Base-by-base conservation (phyloP, 176 grass and related monocot species). In the Thinopyrum elongatum region DNA sequence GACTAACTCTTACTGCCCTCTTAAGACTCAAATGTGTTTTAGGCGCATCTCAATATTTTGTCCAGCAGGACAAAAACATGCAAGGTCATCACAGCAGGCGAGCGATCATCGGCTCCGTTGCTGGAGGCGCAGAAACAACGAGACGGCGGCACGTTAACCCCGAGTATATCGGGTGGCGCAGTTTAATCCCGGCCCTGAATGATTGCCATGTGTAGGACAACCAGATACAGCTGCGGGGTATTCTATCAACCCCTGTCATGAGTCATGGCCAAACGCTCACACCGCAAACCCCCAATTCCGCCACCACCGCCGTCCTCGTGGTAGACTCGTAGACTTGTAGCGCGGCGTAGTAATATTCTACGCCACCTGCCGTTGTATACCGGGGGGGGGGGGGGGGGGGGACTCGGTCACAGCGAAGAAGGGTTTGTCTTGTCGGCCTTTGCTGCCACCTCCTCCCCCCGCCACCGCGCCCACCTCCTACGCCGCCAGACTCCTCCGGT, bases 201-300 rank as follows among this genome's bases (percentile, higher is more conserved):
- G 82, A 84, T 84, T 64, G 70, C 35, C 82, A 75, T 75, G 82
- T 83, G 69, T 83, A n/a, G 53, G 49, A 72, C 69, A 74, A 74
- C 53, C 51, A 62, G 69, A 74, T 74, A 26, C 80, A 36, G 49
- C 46, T 55, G 16, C 66, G 2, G 2, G 11, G 12, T 70, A 81
- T 47, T 81, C 42, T 81, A 65, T 53, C 73, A 51, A 27, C 68
- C 68, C 44, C 82, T 64, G 55, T 58, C 55, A 58, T 9, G 51
- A 51, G 15, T 17, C 47, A 49, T 51, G 49, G 15, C 49, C 49
- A 19, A 19, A 19, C 2, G 15, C 49, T 53, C 49, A 53, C 55
- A 8, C 3, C 55, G 21, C 55, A 58, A 22, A 0, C 55, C 55
- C 19, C 53, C 8, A 55, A 5, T 55, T 17, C 49, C 49, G 16